phyloP scores from a whole-genome alignment of 1,139 yeast species.

The Debaryomyces udenii region DNA sequence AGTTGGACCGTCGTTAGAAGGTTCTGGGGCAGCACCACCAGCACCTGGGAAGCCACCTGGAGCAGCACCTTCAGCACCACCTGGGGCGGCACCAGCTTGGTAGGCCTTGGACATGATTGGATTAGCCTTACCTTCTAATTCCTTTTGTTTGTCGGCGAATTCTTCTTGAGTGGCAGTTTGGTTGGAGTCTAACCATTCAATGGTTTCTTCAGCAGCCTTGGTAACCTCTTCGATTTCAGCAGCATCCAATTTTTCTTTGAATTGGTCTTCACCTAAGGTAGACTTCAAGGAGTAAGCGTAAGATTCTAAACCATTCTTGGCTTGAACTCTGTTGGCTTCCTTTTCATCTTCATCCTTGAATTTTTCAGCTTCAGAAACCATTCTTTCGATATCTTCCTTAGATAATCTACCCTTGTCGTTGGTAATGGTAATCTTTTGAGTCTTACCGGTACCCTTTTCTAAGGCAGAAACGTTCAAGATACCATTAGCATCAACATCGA shows the following conservation, averaged over 20 bases:
- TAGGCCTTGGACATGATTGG: constrained; percentile 93
- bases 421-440: constrained; percentile 53
- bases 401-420: constrained; percentile 57
- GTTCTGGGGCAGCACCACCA: constrained; percentile 67
- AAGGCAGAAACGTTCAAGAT: constrained; percentile 90
- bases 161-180: constrained; percentile 88
- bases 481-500: constrained; percentile 94
- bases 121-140: constrained; percentile 89
- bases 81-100: constrained; percentile 66
- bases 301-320: constrained; percentile 90
- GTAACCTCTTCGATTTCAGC: constrained; percentile 78
- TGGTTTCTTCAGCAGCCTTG: constrained; percentile 83
- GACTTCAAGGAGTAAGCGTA: constrained; percentile 89
- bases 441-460: constrained; percentile 91
- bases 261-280: constrained; percentile 76
- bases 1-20: constrained; percentile 83
- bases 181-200: constrained; percentile 86
- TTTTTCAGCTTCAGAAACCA: constrained; percentile 55
- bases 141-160: constrained; percentile 88
- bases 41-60: constrained; percentile 64
- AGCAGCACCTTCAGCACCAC: constrained; percentile 54
- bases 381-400: constrained; percentile 54
- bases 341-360: constrained; percentile 53
- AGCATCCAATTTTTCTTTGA: constrained; percentile 81
- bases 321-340: constrained; percentile 51